A percentile compares a stretch with the other conserved stretches of the same genome.
Conservation (phyloP, 345 rosid genomes). For the Gossypium raimondii region DNA sequence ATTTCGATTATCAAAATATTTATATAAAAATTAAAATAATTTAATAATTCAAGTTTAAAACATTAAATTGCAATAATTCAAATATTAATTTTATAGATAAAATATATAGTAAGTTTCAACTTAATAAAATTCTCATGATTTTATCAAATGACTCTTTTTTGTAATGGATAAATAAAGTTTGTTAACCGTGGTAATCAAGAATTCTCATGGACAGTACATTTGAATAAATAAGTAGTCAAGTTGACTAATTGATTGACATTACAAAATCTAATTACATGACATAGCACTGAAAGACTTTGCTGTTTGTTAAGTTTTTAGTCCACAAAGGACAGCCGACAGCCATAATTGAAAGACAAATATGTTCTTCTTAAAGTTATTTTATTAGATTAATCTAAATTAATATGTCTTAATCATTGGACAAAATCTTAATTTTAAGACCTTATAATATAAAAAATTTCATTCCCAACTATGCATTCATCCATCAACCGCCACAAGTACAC, state of each 20-base stretch:
- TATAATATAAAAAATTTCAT: no score
- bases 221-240: neutral
- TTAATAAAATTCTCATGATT: no score
- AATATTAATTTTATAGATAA: no score
- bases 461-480: no score
- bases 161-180: neutral
- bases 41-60: no score
- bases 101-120: no score
- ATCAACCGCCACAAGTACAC: no score
- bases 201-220: neutral
- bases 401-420: neutral
- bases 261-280: neutral
- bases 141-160: neutral
- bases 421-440: neutral
- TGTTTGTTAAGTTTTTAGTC: neutral
- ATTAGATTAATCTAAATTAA: neutral
- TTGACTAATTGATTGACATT: conserved; percentile 2
- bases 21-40: no score
- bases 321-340: conserved; percentile 7
- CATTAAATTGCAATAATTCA: no score
- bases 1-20: no score
- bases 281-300: neutral
- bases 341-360: conserved; percentile 1
- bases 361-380: neutral
- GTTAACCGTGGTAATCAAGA: neutral